phyloP scores from a whole-genome alignment of 345 rosid species.

The Geranium rotundifolium region DNA sequence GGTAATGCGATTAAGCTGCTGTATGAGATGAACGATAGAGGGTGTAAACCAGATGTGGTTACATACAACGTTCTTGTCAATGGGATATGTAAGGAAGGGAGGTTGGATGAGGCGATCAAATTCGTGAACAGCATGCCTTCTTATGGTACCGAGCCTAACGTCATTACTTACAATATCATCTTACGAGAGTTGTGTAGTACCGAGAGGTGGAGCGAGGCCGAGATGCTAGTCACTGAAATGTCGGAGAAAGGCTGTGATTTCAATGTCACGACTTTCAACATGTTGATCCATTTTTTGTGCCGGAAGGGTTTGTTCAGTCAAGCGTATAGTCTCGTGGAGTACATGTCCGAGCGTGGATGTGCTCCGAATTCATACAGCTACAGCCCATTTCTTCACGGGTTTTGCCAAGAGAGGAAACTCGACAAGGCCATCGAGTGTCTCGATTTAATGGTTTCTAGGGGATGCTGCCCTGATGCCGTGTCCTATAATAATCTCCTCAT shows the following conservation, averaged over 20 bases:
- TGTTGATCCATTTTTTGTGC: constrained; percentile 79
- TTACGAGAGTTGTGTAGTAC: constrained; percentile 78
- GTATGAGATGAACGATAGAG: constrained; percentile 73
- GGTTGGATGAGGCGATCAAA: constrained; percentile 74
- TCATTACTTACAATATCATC: constrained; percentile 67
- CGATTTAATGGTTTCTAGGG: constrained; percentile 75
- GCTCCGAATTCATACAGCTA: constrained; percentile 73
- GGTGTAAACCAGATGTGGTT: constrained; percentile 78
- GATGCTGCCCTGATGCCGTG: constrained; percentile 86
- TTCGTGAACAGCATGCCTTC: constrained; percentile 63
- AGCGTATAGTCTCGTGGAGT: constrained; percentile 67
- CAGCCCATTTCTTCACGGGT: constrained; percentile 73
- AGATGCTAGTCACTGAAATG: constrained; percentile 67
- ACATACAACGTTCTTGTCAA: constrained; percentile 83
- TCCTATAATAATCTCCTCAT: constrained; percentile 77
- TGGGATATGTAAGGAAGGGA: constrained; percentile 80
- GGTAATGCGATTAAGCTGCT: constrained; percentile 79
- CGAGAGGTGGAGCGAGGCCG: constrained; percentile 90
- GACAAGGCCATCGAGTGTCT: constrained; percentile 70
- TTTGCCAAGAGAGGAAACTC: constrained; percentile 85
- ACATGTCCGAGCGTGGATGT: constrained; percentile 77
- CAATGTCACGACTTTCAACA: constrained; percentile 78
- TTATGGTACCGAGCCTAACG: constrained; percentile 66
- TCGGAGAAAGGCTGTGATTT: constrained; percentile 64
- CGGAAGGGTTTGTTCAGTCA: constrained; percentile 65